A percentile compares a stretch with the other conserved stretches of the same genome.
phyloP scores from a whole-genome alignment of 2,329 filamentous ascomycete genomes.

The Sclerotiophoma versabilis region DNA sequence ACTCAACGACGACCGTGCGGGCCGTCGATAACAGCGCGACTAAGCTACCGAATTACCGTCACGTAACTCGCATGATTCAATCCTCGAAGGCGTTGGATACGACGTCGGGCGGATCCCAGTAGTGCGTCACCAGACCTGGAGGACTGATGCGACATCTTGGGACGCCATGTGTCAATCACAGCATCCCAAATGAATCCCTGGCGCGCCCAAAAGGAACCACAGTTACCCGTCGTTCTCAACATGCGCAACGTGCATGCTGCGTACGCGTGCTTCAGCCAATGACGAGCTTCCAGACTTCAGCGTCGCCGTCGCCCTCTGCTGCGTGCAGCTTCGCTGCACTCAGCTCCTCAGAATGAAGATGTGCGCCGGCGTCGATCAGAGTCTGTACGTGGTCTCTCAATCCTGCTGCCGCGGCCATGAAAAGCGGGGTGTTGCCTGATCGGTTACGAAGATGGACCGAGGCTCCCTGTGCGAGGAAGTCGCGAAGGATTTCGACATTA shows the following conservation, averaged over 20 bases:
- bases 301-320: conserved; percentile 42
- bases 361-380: conserved; percentile 63
- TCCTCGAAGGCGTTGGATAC: conserved; percentile 19
- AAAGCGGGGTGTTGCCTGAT: conserved; percentile 64
- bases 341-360: conserved; percentile 65
- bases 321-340: conserved; percentile 58
- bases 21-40: conserved; percentile 22
- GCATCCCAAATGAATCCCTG: conserved; percentile 18
- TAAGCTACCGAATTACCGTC: conserved; percentile 27
- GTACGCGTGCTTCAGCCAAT: conserved; percentile 38
- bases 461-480: conserved; percentile 63
- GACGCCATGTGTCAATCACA: conserved; percentile 29
- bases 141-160: conserved; percentile 31
- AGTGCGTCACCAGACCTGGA: conserved; percentile 38
- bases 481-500: conserved; percentile 62
- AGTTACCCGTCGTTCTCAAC: conserved; percentile 38
- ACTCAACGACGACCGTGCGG: conserved; percentile 16
- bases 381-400: conserved; percentile 62
- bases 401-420: conserved; percentile 65
- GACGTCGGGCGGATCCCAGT: conserved; percentile 28
- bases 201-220: conserved; percentile 34
- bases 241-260: conserved; percentile 15
- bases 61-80: conserved; percentile 33
- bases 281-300: conserved; percentile 41
- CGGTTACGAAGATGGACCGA: conserved; percentile 67